Base-by-base conservation (phyloP, 345 rosid species). In the Corymbia maculata region DNA sequence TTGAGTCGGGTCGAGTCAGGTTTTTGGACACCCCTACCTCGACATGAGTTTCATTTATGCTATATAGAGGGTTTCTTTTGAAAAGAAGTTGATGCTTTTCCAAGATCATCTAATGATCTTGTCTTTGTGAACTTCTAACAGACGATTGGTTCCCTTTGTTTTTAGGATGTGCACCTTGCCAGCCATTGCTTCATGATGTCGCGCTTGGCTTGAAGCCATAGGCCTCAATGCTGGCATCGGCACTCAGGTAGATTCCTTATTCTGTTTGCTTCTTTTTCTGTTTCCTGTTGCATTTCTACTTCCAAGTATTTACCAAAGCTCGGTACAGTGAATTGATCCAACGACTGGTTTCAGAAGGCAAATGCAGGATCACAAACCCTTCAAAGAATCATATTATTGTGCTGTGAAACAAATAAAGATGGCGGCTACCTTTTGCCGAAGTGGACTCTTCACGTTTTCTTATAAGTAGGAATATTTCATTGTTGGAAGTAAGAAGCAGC, bases 111-210 rank as follows among this genome's bases (percentile, higher is more conserved):
- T 61, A 28, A 28, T 28, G 13, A 28, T 51, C 87, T 55, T 52
- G 2, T 24, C 59, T 47, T 24, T 24, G 15, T 70, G 88, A 51
- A 30, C 36, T 75, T 79, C 85, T 86, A 85, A 89, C 93, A 93
- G 97, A 93, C 95, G 10, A 95, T 95, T 13, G 97, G 95, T 52
- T 94, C 95, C 97, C 95, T 95, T 47, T 95, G 94, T 89, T 91
- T 93, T 88, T 94, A 95, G 97, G 94, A 95, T 45, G 94, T 95
- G 12, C 95, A 94, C 90, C 90, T 94, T 59, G 93, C 95, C 59
- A 93, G 97, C 51, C 95, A 94, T 95, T 84, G 93, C 97, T 85
- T 95, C 95, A 22, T 95, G 95, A 95, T 92, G 95, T 24, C 93
- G 95, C 75, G 95, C 97, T 85, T 95, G 97, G 97, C 95, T 95